These are phyloP conservation scores for Pachyrhizus erosus DNA, from an alignment of 306 rosid species.

Conservation along the genomic window DNA sequence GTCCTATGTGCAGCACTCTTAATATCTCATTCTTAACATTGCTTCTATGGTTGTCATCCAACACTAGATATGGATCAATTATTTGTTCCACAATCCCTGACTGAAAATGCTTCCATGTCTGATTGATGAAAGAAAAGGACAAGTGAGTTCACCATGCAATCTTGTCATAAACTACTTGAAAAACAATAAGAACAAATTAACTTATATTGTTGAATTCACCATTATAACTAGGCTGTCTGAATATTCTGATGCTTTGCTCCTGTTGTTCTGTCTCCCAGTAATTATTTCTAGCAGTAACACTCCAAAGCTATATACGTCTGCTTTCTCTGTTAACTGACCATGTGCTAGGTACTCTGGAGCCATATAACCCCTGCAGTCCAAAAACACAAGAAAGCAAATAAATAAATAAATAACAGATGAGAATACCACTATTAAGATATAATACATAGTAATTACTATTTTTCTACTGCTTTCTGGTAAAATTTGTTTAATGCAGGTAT, in stretches of 20 bases:
- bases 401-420: neutral
- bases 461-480: neutral
- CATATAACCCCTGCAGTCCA: constrained; percentile 71
- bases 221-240: constrained; percentile 61
- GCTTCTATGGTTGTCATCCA: constrained; percentile 47
- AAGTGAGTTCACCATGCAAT: constrained; percentile 22
- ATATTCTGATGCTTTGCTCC: constrained; percentile 68
- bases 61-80: constrained; percentile 60
- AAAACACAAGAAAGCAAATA: neutral
- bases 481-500: neutral
- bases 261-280: constrained; percentile 65
- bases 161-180: neutral
- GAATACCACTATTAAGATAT: neutral
- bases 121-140: constrained; percentile 23
- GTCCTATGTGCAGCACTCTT: constrained; percentile 74
- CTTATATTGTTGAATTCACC: constrained; percentile 43
- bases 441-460: neutral
- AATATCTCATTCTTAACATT: constrained; percentile 52
- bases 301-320: constrained; percentile 77
- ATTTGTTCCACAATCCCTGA: constrained; percentile 58
- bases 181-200: neutral
- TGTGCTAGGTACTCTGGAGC: constrained; percentile 90
- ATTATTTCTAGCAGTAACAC: constrained; percentile 70
- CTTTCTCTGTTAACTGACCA: constrained; percentile 83
- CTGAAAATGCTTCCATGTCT: constrained; percentile 83